Percentiles rank a stretch among this genome's conserved stretches.
Evolutionary conservation across 495 filamentous ascomycete genomes (phyloP).

Genomic region (Talaromyces stipitatus): DNA sequence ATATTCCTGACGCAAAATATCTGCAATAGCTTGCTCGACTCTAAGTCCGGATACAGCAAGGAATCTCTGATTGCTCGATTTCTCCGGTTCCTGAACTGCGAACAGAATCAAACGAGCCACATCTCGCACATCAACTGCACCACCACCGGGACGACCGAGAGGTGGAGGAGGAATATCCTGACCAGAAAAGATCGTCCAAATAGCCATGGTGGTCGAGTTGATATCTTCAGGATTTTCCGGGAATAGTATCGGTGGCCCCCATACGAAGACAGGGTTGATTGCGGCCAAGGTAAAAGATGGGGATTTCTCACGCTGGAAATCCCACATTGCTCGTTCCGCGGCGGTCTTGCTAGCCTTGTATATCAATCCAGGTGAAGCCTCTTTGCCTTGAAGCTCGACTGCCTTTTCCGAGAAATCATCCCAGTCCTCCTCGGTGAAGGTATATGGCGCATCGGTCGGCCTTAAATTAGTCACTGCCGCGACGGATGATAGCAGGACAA

Average conservation of each 20-base stretch:
- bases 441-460: conserved; percentile 23
- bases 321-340: conserved; percentile 44
- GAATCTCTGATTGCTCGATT: not conserved
- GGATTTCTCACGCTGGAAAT: conserved; percentile 50
- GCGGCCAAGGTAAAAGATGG: conserved; percentile 45
- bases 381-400: conserved; percentile 8
- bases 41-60: not conserved
- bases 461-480: conserved; percentile 24
- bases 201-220: conserved; percentile 33
- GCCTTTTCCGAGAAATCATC: conserved; percentile 34
- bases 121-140: conserved; percentile 54
- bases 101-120: conserved; percentile 4
- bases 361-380: not conserved
- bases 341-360: conserved; percentile 39
- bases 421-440: conserved; percentile 42
- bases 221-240: conserved; percentile 22
- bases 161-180: conserved; percentile 32
- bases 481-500: conserved; percentile 47
- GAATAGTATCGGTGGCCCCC: conserved; percentile 44
- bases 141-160: conserved; percentile 16
- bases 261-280: conserved; percentile 55
- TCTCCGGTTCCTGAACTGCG: not conserved
- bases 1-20: not conserved
- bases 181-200: conserved; percentile 41
- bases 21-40: not conserved